These are phyloP conservation scores for Fusarium caatingaense DNA, from an alignment of 2,329 filamentous ascomycete species.

Conservation along the genomic window DNA sequence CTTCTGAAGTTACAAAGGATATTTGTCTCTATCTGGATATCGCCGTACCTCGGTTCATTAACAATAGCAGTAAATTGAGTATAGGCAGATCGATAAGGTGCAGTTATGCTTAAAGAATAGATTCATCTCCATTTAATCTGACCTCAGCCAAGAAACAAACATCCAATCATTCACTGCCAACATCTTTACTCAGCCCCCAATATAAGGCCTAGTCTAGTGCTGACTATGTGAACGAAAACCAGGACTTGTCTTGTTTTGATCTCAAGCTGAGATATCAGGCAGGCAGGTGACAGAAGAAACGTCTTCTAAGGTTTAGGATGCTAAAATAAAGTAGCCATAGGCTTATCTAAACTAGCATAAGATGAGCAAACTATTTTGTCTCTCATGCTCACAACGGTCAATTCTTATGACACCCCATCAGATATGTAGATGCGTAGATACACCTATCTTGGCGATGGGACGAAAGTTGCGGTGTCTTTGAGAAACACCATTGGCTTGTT, in stretches of 20 bases:
- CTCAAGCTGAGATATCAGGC: neutral
- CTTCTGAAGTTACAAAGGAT: too few relatives aligned
- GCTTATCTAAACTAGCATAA: too few relatives aligned
- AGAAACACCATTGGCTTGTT: neutral
- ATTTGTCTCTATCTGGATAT: neutral
- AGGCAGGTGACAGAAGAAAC: too few relatives aligned
- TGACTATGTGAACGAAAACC: conserved; percentile 11
- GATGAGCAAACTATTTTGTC: too few relatives aligned
- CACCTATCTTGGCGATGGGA: neutral
- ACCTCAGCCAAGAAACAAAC: conserved; percentile 16
- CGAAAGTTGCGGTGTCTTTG: neutral
- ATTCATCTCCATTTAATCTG: neutral
- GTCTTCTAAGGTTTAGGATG: too few relatives aligned
- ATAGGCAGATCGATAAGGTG: neutral
- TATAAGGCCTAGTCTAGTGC: conserved; percentile 8
- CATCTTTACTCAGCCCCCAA: neutral
- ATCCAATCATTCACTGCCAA: conserved; percentile 21
- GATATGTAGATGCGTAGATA: neutral
- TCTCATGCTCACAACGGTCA: too few relatives aligned
- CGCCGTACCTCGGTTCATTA: neutral
- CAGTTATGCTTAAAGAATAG: neutral
- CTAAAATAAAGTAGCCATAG: too few relatives aligned
- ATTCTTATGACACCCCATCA: too few relatives aligned
- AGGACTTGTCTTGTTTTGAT: neutral
- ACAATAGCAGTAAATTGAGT: neutral